phyloP scores from a whole-genome alignment of 164 flowering plant genomes.

The Platanus orientalis region DNA sequence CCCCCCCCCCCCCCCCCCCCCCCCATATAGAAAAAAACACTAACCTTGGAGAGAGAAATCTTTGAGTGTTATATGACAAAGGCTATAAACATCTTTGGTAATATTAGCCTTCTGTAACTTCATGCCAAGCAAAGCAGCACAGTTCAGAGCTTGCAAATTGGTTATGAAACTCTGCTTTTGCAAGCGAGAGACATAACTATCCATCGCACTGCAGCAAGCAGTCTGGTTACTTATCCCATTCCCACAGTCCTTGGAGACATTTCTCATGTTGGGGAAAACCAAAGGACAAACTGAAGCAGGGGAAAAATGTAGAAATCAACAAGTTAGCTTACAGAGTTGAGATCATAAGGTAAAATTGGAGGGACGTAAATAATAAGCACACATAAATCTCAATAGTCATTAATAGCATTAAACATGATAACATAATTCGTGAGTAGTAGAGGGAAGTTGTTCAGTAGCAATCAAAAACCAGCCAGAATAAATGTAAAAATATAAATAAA shows the following conservation, averaged over 20 bases:
- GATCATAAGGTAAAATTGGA: no score
- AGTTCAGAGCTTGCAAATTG: conserved; percentile 92
- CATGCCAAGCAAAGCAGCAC: conserved; percentile 74
- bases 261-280: conserved; percentile 55
- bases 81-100: conserved; percentile 53
- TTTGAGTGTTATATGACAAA: conserved; percentile 82
- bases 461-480: no score
- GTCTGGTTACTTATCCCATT: conserved; percentile 45
- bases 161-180: conserved; percentile 91
- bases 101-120: conserved; percentile 68
- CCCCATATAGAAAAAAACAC: no score
- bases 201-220: conserved; percentile 74
- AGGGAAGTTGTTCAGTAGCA: no score
- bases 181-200: conserved; percentile 71
- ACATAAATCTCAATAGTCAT: no score
- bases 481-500: no score
- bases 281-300: conserved; percentile 77
- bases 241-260: conserved; percentile 54
- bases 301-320: conserved; percentile 10
- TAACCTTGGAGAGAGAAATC: conserved; percentile 95
- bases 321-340: not conserved
- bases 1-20: no score
- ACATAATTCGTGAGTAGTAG: no score
- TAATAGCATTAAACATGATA: no score
- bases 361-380: no score